Conservation (phyloP, 2,329 filamentous ascomycete genomes). For the Chalara sp. region DNA sequence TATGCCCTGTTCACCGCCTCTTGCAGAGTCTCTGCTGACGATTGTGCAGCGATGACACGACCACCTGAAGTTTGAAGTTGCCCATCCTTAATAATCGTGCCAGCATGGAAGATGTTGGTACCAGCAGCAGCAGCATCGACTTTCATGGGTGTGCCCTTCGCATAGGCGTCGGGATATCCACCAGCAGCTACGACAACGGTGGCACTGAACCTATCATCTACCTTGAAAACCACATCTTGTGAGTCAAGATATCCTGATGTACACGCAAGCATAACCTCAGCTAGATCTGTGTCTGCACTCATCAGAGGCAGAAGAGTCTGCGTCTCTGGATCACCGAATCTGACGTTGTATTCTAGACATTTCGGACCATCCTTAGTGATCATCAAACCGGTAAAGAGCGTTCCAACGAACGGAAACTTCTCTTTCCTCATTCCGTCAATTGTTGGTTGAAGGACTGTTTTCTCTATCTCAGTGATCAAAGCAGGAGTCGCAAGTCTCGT, state of each 20-base stretch:
- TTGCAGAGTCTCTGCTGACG: conserved; percentile 67
- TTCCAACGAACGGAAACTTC: conserved; percentile 64
- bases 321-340: conserved; percentile 88
- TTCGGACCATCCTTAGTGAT: conserved; percentile 76
- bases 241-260: conserved; percentile 66
- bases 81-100: conserved; percentile 60
- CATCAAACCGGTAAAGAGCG: conserved; percentile 89
- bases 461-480: conserved; percentile 72
- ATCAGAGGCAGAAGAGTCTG: conserved; percentile 79
- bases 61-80: conserved; percentile 75
- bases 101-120: conserved; percentile 86
- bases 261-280: conserved; percentile 82
- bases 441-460: conserved; percentile 80
- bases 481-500: conserved; percentile 69
- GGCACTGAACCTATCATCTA: conserved; percentile 67
- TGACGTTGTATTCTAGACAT: conserved; percentile 87
- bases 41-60: conserved; percentile 88
- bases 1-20: conserved; percentile 87
- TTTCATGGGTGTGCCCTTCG: conserved; percentile 56
- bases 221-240: conserved; percentile 49
- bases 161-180: conserved; percentile 82
- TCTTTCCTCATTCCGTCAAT: conserved; percentile 83
- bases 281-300: conserved; percentile 72
- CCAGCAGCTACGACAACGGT: conserved; percentile 92
- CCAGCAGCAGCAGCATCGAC: conserved; percentile 30